Conservation (phyloP, 2,329 filamentous ascomycete genomes). For the Pseudocercospora eumusae region DNA sequence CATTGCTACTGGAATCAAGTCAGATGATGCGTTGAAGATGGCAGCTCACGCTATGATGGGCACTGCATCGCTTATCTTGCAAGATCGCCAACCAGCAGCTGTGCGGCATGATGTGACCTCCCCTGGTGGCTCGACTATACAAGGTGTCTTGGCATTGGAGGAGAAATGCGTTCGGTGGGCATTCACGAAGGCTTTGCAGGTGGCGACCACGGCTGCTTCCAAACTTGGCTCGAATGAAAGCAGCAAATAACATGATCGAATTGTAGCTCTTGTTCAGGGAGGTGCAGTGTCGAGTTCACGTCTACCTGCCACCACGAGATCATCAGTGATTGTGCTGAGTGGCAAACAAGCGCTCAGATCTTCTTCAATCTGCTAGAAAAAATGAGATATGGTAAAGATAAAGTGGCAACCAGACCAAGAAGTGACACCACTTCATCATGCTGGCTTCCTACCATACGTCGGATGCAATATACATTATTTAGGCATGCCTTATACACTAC, state of each 20-base stretch:
- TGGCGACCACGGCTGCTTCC: slow-evolving; percentile 1
- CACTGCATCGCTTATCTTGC: slow-evolving; percentile 65
- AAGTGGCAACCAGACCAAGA: not conserved
- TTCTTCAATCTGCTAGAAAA: not conserved
- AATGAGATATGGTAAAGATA: not conserved
- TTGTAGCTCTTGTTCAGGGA: not conserved
- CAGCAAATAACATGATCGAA: not conserved
- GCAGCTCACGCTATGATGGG: slow-evolving; percentile 76
- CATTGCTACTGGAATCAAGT: slow-evolving; percentile 73
- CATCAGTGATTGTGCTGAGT: not conserved
- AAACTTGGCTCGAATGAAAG: not conserved
- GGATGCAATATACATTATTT: not conserved
- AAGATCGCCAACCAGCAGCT: slow-evolving; percentile 71
- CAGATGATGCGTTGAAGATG: slow-evolving; percentile 71
- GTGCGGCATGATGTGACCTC: slow-evolving; percentile 72
- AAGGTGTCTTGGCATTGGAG: slow-evolving; percentile 69
- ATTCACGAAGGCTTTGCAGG: slow-evolving; percentile 57
- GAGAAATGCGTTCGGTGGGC: slow-evolving; percentile 68
- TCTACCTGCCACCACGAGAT: not conserved
- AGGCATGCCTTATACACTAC: not conserved
- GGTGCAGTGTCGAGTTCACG: not conserved
- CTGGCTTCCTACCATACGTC: not conserved
- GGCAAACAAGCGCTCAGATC: not conserved
- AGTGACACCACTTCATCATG: not conserved
- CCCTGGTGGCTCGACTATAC: slow-evolving; percentile 74